Conservation (phyloP, 345 rosid species). For the Ceriops tagal region DNA sequence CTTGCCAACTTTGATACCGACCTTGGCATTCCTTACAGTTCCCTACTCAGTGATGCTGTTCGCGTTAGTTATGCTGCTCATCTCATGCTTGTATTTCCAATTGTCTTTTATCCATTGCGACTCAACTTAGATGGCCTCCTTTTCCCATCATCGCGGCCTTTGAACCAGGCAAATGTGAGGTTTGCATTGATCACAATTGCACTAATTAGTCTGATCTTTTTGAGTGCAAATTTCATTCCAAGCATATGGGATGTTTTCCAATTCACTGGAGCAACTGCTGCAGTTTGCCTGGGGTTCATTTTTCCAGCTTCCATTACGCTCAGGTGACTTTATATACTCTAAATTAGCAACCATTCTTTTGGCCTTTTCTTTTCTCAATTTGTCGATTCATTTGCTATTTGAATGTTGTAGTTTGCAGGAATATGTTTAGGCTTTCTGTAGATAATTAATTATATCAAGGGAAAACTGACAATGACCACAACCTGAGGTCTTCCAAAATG, state of each 20-base stretch:
- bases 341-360: not conserved
- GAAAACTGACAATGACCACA: too few species aligned
- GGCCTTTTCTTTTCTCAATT: not conserved
- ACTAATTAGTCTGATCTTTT: constrained; percentile 56
- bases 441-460: not conserved
- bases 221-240: constrained; percentile 86
- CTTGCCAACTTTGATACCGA: constrained; percentile 81
- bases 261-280: constrained; percentile 92
- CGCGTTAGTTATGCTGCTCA: constrained; percentile 86
- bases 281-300: constrained; percentile 89
- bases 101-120: constrained; percentile 76
- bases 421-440: not conserved
- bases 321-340: constrained; percentile 41
- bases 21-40: constrained; percentile 75
- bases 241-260: constrained; percentile 99
- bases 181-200: constrained; percentile 58
- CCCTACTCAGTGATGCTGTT: constrained; percentile 65
- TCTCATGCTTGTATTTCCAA: constrained; percentile 91
- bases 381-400: not conserved
- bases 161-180: constrained; percentile 54
- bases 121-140: constrained; percentile 83
- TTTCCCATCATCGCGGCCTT: constrained; percentile 62
- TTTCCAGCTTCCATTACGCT: constrained; percentile 85
- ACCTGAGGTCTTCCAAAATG: not conserved
- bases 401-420: not conserved